Percentiles rank a stretch among this genome's conserved stretches.
These are phyloP conservation scores for Aspergillus awamori DNA, from an alignment of 2,329 filamentous ascomycete species.

Conservation along the genomic window DNA sequence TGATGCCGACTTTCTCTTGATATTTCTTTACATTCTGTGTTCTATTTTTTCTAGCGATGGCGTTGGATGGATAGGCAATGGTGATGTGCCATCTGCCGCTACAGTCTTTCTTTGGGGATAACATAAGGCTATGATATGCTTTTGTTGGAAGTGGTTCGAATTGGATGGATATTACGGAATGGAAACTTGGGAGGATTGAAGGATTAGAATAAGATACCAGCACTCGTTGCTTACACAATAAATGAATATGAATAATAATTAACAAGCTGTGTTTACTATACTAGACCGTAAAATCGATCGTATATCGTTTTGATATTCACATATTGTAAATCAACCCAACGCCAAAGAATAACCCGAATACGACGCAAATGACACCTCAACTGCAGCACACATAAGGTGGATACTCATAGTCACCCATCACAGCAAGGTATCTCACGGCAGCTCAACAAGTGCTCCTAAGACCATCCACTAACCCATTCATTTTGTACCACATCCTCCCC, in stretches of 20 bases:
- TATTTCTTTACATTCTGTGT: conserved; percentile 6
- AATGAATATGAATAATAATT: not conserved
- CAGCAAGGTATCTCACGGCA: not conserved
- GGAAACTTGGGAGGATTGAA: not conserved
- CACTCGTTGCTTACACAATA: not conserved
- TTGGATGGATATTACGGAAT: not conserved
- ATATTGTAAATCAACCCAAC: no score
- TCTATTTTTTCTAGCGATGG: conserved; percentile 18
- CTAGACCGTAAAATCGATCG: not conserved
- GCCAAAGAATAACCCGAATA: no score
- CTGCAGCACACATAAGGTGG: no score
- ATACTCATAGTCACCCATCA: not conserved
- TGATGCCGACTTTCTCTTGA: conserved; percentile 4
- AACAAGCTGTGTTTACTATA: not conserved
- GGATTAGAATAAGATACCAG: not conserved
- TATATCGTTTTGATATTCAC: not conserved
- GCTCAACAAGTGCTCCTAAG: not conserved
- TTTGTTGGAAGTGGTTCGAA: not conserved
- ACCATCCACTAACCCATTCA: not conserved
- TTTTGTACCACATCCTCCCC: not conserved
- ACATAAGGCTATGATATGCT: no score
- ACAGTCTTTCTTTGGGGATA: conserved; percentile 6
- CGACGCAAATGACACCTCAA: not conserved
- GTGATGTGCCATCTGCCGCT: no score
- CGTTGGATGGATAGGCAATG: conserved; percentile 15